Percentiles rank a stretch among this genome's conserved stretches.
Evolutionary conservation across 2,329 filamentous ascomycete species (phyloP).

Genomic region (Penicillium hesseltinei): DNA sequence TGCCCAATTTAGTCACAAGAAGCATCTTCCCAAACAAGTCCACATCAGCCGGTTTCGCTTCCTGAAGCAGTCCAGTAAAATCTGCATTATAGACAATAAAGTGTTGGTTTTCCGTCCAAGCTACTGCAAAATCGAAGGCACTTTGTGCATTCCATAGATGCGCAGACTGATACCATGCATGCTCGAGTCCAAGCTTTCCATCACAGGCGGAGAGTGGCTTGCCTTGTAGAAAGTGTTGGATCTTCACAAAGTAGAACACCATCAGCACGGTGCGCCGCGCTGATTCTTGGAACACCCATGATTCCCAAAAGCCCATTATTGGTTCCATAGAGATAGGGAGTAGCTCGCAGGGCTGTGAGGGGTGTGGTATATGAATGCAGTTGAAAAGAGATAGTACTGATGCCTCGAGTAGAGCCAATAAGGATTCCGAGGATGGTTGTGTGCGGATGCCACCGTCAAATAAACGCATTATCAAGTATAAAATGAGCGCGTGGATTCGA

Average conservation of each 20-base stretch:
- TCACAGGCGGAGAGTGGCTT: conserved; percentile 21
- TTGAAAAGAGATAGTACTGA: conserved; percentile 21
- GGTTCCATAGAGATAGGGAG: conserved; percentile 40
- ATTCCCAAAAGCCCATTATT: conserved; percentile 49
- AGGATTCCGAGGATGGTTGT: conserved; percentile 40
- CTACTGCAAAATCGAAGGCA: conserved; percentile 30
- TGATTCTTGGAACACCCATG: conserved; percentile 56
- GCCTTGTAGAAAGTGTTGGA: conserved; percentile 24
- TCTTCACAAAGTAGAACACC: conserved; percentile 44
- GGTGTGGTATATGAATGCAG: conserved; percentile 20
- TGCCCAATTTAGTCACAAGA: conserved; percentile 26
- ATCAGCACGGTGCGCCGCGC: conserved; percentile 53
- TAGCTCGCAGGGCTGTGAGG: conserved; percentile 5
- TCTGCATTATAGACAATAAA: conserved; percentile 28
- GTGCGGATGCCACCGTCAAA: conserved; percentile 49
- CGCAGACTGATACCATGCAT: conserved; percentile 32
- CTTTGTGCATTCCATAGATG: conserved; percentile 29
- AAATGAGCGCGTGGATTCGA: conserved; percentile 49
- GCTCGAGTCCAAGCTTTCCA: conserved; percentile 25
- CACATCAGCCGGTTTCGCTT: conserved; percentile 27
- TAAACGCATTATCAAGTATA: conserved; percentile 52
- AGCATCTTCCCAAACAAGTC: conserved; percentile 31
- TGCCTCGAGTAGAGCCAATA: conserved; percentile 28
- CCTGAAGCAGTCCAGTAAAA: conserved; percentile 19
- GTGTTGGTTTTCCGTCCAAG: conserved; percentile 28